phyloP scores from a whole-genome alignment of 2,329 filamentous ascomycete genomes.

The Fusarium kyushuense region DNA sequence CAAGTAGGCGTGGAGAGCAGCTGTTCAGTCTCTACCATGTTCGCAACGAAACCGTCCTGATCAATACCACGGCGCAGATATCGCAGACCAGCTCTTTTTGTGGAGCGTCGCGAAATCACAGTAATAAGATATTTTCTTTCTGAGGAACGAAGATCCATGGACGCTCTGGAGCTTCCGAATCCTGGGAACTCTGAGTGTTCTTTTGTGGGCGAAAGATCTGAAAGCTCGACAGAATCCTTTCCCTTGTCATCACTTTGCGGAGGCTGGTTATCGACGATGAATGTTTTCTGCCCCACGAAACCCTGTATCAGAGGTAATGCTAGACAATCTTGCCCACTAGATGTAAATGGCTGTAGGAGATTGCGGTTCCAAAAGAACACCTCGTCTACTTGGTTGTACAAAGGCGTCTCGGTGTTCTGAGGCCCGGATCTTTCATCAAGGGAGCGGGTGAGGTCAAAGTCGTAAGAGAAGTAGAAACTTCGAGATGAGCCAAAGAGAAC shows the following conservation, averaged over 20 bases:
- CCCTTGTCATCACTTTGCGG: conserved; percentile 63
- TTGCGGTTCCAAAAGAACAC: conserved; percentile 93
- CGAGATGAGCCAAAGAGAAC: conserved; percentile 84
- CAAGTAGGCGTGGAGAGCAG: conserved; percentile 81
- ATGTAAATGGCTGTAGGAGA: conserved; percentile 78
- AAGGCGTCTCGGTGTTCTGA: conserved; percentile 57
- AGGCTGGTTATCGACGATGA: conserved; percentile 75
- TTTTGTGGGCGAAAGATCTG: conserved; percentile 52
- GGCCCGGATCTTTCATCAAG: conserved; percentile 53
- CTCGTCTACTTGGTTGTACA: conserved; percentile 79
- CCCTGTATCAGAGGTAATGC: conserved; percentile 90
- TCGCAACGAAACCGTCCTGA: conserved; percentile 88
- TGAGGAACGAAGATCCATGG: conserved; percentile 59
- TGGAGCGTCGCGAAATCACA: conserved; percentile 88
- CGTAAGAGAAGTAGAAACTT: conserved; percentile 96
- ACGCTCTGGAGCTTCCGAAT: conserved; percentile 43
- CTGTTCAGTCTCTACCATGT: conserved; percentile 95
- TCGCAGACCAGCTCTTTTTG: conserved; percentile 85
- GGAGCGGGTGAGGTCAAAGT: conserved; percentile 87
- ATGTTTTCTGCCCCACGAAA: conserved; percentile 88
- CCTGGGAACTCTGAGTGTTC: conserved; percentile 46
- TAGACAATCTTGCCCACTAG: conserved; percentile 76
- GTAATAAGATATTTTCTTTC: conserved; percentile 81
- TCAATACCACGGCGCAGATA: conserved; percentile 93
- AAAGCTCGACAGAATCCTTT: conserved; percentile 62